Percentiles rank a stretch among this genome's conserved stretches.
Evolutionary conservation across 2,329 filamentous ascomycete genomes (phyloP).

Genomic region (Diatrype stigma): DNA sequence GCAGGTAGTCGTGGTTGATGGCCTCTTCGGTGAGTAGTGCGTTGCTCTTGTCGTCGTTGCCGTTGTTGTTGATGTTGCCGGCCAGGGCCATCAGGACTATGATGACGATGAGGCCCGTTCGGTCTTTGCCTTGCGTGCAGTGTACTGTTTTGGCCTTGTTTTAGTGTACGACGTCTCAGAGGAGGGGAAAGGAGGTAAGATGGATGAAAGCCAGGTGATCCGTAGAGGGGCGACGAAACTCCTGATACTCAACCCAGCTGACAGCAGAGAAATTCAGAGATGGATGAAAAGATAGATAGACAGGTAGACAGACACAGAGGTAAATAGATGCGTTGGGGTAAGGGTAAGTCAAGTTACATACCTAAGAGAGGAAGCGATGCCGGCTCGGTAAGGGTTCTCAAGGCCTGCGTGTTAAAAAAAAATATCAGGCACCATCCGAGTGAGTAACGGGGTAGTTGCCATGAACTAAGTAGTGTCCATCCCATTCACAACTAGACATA

Average conservation of each 20-base stretch:
- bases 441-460: neutral
- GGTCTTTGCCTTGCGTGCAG: constrained; percentile 87
- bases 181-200: neutral
- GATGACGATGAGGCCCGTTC: constrained; percentile 68
- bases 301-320: no score
- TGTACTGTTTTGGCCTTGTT: constrained; percentile 45
- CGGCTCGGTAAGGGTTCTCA: constrained; percentile 43
- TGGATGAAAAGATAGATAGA: no score
- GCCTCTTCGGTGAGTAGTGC: constrained; percentile 53
- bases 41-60: no score
- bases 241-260: no score
- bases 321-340: neutral
- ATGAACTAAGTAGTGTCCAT: no score
- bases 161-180: neutral
- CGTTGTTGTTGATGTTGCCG: no score
- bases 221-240: no score
- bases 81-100: constrained; percentile 57
- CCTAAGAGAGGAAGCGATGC: constrained; percentile 56
- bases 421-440: no score
- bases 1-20: constrained; percentile 68
- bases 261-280: no score
- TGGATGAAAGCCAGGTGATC: no score
- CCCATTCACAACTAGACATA: no score
- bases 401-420: constrained; percentile 29
- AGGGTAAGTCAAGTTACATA: neutral